Evolutionary conservation across 495 filamentous ascomycete genomes (phyloP).

Genomic region (Hyaloscypha variabilis): DNA sequence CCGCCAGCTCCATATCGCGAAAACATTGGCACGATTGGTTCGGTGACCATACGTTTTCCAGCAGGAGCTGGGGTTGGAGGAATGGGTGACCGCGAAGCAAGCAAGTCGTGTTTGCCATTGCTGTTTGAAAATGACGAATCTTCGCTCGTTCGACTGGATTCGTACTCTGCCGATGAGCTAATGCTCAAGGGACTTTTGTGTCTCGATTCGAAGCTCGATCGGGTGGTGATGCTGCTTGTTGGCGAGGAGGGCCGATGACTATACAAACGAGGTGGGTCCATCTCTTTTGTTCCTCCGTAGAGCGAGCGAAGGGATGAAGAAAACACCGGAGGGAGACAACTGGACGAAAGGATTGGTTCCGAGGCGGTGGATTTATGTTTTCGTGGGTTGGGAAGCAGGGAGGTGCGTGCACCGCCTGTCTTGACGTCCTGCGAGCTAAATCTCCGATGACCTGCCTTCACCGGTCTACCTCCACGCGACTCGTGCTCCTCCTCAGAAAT

Average conservation of each 20-base stretch:
- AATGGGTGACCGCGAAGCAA: not conserved
- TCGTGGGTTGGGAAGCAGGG: conserved; percentile 1
- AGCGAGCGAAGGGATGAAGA: conserved; percentile 12
- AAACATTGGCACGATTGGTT: conserved; percentile 16
- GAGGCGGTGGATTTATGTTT: conserved; percentile 21
- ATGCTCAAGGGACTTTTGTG: conserved; percentile 24
- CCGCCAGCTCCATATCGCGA: conserved; percentile 19
- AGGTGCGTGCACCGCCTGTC: conserved; percentile 23
- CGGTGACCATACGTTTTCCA: conserved; percentile 11
- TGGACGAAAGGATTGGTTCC: conserved; percentile 24
- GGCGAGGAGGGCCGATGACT: not conserved
- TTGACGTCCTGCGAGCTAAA: conserved; percentile 27
- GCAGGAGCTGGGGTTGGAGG: not conserved
- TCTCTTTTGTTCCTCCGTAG: conserved; percentile 4
- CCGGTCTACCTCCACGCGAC: not conserved
- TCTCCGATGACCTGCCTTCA: not conserved
- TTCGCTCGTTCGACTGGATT: conserved; percentile 17
- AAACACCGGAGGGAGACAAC: not conserved
- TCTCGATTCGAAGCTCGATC: conserved; percentile 21
- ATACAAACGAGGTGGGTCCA: conserved; percentile 13
- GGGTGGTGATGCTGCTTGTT: conserved; percentile 5
- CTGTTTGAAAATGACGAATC: conserved; percentile 16
- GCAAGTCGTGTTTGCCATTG: conserved; percentile 2
- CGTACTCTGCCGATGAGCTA: conserved; percentile 21
- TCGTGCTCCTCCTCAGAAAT: conserved; percentile 6